Base-by-base conservation (phyloP, 2,329 filamentous ascomycete species). In the Venturiaceae sp. region DNA sequence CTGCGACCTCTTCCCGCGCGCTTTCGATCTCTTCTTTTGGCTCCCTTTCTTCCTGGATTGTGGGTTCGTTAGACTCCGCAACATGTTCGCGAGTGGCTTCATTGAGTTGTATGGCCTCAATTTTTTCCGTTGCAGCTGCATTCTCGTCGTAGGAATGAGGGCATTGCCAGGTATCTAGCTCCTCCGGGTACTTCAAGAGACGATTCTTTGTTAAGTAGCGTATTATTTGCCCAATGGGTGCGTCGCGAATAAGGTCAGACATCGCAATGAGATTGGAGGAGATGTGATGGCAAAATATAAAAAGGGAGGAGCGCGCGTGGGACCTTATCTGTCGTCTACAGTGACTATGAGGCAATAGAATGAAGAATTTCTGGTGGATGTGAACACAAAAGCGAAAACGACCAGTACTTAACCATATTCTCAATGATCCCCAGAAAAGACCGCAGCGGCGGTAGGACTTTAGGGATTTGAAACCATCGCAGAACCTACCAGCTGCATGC, bases 171-270 rank as follows among this genome's bases (percentile, higher is more conserved):
- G 73, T 80, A 23, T 77, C 63, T 60, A 72, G 72, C 62, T 86
- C 83, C 71, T 85, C 83, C 16, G 82, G 82, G 60, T 85, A 85
- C 60, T 77, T 74, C 13, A 86, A 72, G 46, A 80, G 66, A 44
- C 70, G 75, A 65, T 82, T 83, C 33, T 70, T 68, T 2, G 82
- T 81, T 57, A 78, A 54, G 63, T 74, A 80, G 63, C 83, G 77
- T 62, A 85, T 75, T 53, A 84, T 63, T 63, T 85, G 82, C 63
- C 83, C 83, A 62, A 84, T 64, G 30, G 82, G 76, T 60, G 82
- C 76, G 59, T 85, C 83, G 66, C 81, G 73, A 59, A 85, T 71
- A 4, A 57, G 39, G 19, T 57, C 54, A 6, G 54, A 44, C 54
- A 57, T 57, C 5, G 47, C 47, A 53, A 16, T 21, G 47, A 32